phyloP scores from a whole-genome alignment of 2,329 filamentous ascomycete species.

The Hymenoscyphus linearis region DNA sequence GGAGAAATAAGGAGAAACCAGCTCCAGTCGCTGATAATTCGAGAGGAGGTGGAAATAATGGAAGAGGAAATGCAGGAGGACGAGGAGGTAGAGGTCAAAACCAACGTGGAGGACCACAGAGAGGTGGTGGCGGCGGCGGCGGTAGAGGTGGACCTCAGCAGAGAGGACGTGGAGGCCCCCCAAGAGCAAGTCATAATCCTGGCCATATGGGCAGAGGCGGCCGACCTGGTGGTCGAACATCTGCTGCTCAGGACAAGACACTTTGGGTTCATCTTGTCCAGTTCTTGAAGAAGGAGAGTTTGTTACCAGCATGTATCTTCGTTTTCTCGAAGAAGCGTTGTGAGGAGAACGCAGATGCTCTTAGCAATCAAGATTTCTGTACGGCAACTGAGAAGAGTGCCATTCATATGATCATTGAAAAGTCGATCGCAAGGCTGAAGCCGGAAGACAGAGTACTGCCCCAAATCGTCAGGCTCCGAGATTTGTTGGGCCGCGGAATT shows the following conservation, averaged over 20 bases:
- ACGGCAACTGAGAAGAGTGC: constrained; percentile 91
- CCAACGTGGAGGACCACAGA: constrained; percentile 38
- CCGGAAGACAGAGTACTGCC: constrained; percentile 86
- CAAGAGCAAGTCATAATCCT: constrained; percentile 47
- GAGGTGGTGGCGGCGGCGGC: constrained; percentile 40
- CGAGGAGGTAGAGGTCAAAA: constrained; percentile 51
- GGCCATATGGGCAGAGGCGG: constrained; percentile 91
- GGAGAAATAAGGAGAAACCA: constrained; percentile 69
- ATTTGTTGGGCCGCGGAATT: constrained; percentile 80
- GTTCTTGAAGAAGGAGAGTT: constrained; percentile 76
- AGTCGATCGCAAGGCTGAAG: constrained; percentile 85
- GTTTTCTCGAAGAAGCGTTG: constrained; percentile 98
- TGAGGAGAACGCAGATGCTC: constrained; percentile 92
- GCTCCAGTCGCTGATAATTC: constrained; percentile 32
- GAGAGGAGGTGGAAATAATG: constrained; percentile 17
- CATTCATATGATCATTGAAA: constrained; percentile 96
- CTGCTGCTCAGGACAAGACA: constrained; percentile 89
- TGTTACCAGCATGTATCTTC: constrained; percentile 93
- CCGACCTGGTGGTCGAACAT: constrained; percentile 77
- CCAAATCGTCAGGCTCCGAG: constrained; percentile 82
- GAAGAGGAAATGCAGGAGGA: constrained; percentile 43
- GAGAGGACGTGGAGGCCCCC: constrained; percentile 46
- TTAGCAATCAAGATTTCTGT: constrained; percentile 93
- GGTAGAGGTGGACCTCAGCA: constrained; percentile 45
- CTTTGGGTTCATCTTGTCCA: constrained; percentile 96